Percentiles rank a stretch among this genome's conserved stretches.
phyloP scores from a whole-genome alignment of 768 basidiomycete genomes.

The Suillus hirtellus region DNA sequence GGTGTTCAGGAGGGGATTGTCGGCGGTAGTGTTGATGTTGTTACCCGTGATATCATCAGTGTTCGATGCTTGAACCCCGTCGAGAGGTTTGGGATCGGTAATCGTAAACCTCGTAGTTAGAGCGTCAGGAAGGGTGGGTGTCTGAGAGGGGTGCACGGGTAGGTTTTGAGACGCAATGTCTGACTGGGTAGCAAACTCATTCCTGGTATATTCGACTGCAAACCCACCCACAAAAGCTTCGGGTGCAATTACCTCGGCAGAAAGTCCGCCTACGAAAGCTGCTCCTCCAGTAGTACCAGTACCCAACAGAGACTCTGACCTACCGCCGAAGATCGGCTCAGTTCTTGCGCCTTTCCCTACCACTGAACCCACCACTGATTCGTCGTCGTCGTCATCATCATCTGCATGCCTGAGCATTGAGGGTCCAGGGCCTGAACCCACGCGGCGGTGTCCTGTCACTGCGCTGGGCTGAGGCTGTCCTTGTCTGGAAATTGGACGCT shows the following conservation, averaged over 20 bases:
- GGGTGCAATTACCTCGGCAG: neutral
- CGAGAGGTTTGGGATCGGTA: neutral
- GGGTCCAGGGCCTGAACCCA: slow-evolving; percentile 1
- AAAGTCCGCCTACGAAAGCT: neutral
- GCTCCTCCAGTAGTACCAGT: neutral
- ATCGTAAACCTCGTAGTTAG: neutral
- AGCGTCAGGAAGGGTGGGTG: slow-evolving; percentile 11
- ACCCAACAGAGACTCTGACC: neutral
- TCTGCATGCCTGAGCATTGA: slow-evolving; percentile 12
- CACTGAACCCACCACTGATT: slow-evolving; percentile 1
- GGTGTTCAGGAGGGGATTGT: slow-evolving; percentile 4
- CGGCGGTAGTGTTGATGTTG: slow-evolving; percentile 17
- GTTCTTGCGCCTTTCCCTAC: neutral
- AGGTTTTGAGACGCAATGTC: neutral
- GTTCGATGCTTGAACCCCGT: neutral
- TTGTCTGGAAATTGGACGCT: slow-evolving; percentile 13
- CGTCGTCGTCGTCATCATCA: neutral
- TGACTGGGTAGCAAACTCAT: slow-evolving; percentile 5
- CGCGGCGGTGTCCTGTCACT: neutral
- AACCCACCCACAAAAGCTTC: slow-evolving; percentile 9
- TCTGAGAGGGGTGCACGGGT: slow-evolving; percentile 17
- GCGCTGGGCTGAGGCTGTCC: slow-evolving; percentile 13
- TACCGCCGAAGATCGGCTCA: neutral
- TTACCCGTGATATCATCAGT: slow-evolving; percentile 8
- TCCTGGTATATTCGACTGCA: neutral